Base-by-base conservation (phyloP, 2,329 filamentous ascomycete species). In the Trichophyton equinum region DNA sequence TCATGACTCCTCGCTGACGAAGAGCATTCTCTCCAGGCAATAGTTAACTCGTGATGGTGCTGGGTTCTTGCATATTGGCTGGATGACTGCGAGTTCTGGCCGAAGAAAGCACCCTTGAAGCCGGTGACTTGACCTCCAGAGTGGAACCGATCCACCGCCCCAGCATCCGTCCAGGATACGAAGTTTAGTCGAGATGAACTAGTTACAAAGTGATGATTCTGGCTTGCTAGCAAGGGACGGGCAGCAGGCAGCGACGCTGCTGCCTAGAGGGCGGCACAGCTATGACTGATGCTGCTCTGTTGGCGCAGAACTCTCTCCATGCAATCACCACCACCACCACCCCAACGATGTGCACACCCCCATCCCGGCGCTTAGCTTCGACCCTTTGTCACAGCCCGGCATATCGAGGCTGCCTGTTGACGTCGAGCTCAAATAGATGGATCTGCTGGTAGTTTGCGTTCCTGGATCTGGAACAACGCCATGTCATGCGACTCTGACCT, bases 131-230 rank as follows among this genome's bases (percentile, higher is more conserved):
- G 27, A 33, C 11, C 49, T 33, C 49, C 22, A 53, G 49, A 9
- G 51, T 55, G 51, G 51, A 36, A 55, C 51, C 27, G 51, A 36
- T 55, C 51, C 51, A 55, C 51, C 27, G 27, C 51, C 51, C 51
- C 51, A 55, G 30, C 51, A 55, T 36, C 27, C 8, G 30, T 36
- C 51, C 25, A 36, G 51, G 51, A 36, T 55, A 55, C 51, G 51
- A 55, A 36, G 51, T 33, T 36, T 55, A 53, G 15, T 27, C 47
- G 6, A n/a, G 47, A n/a, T 22, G 9, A 11, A 11, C 46, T 51
- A 8, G 11, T 51, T 22, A 51, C 8, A 7, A 38, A 38, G 25
- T 49, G 20, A 51, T 9, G 20, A 15, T 9, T 15, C 20, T 25
- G 11, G 20, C 18, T 44, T 18, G 44, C 7, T 11, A 20, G 18